Base-by-base conservation (phyloP, 1,284 basidiomycete genomes). In the Waitea zeae region DNA sequence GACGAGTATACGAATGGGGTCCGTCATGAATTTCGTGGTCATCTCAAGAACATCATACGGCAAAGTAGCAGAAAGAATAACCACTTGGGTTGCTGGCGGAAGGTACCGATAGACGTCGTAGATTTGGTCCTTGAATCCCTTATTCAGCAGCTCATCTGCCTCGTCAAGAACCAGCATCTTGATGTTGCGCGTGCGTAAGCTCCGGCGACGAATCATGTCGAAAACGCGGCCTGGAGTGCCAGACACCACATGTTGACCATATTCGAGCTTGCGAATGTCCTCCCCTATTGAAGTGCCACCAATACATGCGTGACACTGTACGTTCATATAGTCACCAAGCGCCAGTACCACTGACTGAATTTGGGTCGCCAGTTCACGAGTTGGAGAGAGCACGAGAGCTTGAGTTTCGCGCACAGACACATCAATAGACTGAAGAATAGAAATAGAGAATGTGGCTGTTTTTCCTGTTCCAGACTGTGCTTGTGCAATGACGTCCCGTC, bases 21-120 rank as follows among this genome's bases (percentile, higher is more conserved):
- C 93, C 33, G 89, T 96, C 95, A 98, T 99, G 67, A 98, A 99
- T 62, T 98, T 98, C 35, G 88, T 96, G 15, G 95, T 98, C 87
- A 99, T 96, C 64, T 99, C 95, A 50, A 98, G 61, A 17, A 99
- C 93, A 52, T 99, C 95, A 51, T 95, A 88, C 1, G 93, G 93
- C 32, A 98, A 64, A 4, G 93, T 98, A 15, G 93, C 92, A 44
- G 87, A 93, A 41, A 98, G 71, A 20, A 97, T 70, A 20, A 97
- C 92, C 32, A 99, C 95, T 57, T 98, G 93, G 2, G 95, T 98
- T 30, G 90, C 90, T 4, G 93, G 93, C 14, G 95, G 95, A 17
- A 99, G 80, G 58, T 96, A 96, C 39, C 92, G 86, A 59, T 96
- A 98, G 36, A 98, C 86, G 57, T 98, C 93, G 63, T 98, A 99